Evolutionary conservation across 2,329 filamentous ascomycete genomes (phyloP).

Genomic region (Calonectria honghensis): DNA sequence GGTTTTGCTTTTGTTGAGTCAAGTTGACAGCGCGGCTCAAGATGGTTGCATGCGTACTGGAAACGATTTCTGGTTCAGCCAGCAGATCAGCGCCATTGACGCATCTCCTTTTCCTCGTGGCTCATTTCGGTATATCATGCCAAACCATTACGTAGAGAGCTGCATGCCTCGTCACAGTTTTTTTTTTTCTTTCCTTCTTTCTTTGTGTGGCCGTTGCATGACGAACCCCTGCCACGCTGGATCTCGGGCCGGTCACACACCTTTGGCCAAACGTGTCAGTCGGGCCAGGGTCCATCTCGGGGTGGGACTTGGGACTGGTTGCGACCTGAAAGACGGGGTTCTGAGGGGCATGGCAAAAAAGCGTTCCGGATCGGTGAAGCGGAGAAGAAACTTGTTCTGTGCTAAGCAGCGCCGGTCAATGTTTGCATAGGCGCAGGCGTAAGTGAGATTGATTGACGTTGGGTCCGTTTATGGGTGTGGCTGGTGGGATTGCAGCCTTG

Average conservation of each 20-base stretch:
- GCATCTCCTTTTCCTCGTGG: background rate
- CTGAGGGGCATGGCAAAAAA: slow-evolving; percentile 18
- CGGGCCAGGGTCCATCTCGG: slow-evolving; percentile 41
- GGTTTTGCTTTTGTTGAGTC: slow-evolving; percentile 16
- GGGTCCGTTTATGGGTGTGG: slow-evolving; percentile 31
- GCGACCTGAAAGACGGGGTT: slow-evolving; percentile 36
- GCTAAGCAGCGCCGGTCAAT: background rate
- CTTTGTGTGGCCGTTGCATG: slow-evolving; percentile 43
- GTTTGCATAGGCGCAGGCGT: slow-evolving; percentile 12
- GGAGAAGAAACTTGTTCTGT: slow-evolving; percentile 25
- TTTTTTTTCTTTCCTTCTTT: background rate
- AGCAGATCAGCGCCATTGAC: background rate
- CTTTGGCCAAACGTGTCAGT: slow-evolving; percentile 48
- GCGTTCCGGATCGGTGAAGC: slow-evolving; percentile 14
- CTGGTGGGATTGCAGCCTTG: slow-evolving; percentile 10
- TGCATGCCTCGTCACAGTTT: background rate
- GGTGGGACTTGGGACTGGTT: slow-evolving; percentile 24
- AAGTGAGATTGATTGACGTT: background rate
- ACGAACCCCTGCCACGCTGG: slow-evolving; percentile 44
- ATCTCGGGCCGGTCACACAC: slow-evolving; percentile 50
- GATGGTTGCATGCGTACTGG: background rate
- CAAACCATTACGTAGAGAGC: background rate
- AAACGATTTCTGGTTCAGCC: slow-evolving; percentile 8
- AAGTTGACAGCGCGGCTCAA: slow-evolving; percentile 4
- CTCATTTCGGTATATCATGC: slow-evolving; percentile 18